Conservation (phyloP, 1,284 basidiomycete species). For the Boletellus dicymbophilus region DNA sequence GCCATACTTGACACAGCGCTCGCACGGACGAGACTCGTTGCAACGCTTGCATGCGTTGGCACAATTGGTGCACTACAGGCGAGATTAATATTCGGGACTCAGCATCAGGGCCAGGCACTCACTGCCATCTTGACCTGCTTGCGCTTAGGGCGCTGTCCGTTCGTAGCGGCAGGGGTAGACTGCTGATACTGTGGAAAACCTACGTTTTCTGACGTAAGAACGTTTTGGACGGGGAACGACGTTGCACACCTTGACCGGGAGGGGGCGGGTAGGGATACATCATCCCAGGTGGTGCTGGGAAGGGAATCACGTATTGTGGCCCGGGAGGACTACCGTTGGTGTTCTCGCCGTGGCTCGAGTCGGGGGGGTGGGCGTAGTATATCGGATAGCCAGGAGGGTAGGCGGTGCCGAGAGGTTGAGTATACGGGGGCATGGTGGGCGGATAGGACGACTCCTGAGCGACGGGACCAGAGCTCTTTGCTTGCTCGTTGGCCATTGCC, state of each 20-base stretch:
- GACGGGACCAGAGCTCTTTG: slow-evolving; percentile 31
- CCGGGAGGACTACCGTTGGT: slow-evolving; percentile 45
- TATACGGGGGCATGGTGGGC: slow-evolving; percentile 31
- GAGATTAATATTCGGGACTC: slow-evolving; percentile 5
- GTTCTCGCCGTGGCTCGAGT: slow-evolving; percentile 40
- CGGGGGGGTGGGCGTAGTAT: slow-evolving; percentile 33
- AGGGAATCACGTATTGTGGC: slow-evolving; percentile 55
- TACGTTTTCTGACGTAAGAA: slow-evolving; percentile 33
- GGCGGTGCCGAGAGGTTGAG: slow-evolving; percentile 27
- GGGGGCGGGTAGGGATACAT: slow-evolving; percentile 59
- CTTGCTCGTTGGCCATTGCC: slow-evolving; percentile 33
- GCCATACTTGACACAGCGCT: slow-evolving; percentile 81
- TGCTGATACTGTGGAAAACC: slow-evolving; percentile 33
- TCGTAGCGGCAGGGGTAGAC: slow-evolving; percentile 24
- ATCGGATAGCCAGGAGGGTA: slow-evolving; percentile 36
- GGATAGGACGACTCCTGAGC: slow-evolving; percentile 33
- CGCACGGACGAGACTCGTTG: slow-evolving; percentile 78
- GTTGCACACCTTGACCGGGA: slow-evolving; percentile 43
- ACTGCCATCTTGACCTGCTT: slow-evolving; percentile 91
- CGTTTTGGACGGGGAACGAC: slow-evolving; percentile 4
- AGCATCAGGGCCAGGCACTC: slow-evolving; percentile 27
- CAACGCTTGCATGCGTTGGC: slow-evolving; percentile 86
- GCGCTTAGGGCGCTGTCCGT: slow-evolving; percentile 57
- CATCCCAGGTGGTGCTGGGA: slow-evolving; percentile 56
- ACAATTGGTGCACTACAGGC: slow-evolving; percentile 72